phyloP scores from a whole-genome alignment of 306 rosid genomes.

The Vicia villosa region DNA sequence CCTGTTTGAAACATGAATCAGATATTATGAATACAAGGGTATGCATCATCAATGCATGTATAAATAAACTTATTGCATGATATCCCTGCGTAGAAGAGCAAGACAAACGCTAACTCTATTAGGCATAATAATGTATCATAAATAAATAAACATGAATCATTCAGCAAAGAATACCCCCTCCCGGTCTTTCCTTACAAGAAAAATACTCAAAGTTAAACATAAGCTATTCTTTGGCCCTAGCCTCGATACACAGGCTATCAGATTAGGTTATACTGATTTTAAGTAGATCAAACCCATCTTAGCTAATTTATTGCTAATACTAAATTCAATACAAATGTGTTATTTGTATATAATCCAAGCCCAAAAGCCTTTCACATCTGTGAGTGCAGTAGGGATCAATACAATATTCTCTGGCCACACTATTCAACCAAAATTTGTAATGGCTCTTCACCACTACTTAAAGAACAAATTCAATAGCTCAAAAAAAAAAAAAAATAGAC shows the following conservation, averaged over 20 bases:
- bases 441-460: constrained; percentile 20
- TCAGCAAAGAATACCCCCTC: constrained; percentile 24
- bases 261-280: constrained; percentile 2
- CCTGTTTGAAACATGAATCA: constrained; percentile 56
- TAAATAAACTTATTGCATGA: constrained; percentile 14
- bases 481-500: constrained; percentile 21
- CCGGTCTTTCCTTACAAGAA: constrained; percentile 13
- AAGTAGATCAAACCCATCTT: constrained; percentile 25
- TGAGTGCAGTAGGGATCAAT: constrained; percentile 27
- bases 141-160: constrained; percentile 17
- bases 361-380: constrained; percentile 6
- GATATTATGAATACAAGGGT: constrained; percentile 26
- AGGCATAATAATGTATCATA: constrained; percentile 3
- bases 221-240: background rate
- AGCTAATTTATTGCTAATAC: constrained; percentile 9
- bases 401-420: constrained; percentile 16
- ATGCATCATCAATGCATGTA: constrained; percentile 15
- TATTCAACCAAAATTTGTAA: constrained; percentile 5
- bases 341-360: constrained; percentile 12
- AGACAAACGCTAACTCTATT: constrained; percentile 2
- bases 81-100: constrained; percentile 10
- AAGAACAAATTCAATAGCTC: constrained; percentile 8
- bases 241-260: background rate
- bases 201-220: background rate
- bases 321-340: constrained; percentile 3